phyloP scores from a whole-genome alignment of 768 basidiomycete genomes.

The Gloeophyllum trabeum region DNA sequence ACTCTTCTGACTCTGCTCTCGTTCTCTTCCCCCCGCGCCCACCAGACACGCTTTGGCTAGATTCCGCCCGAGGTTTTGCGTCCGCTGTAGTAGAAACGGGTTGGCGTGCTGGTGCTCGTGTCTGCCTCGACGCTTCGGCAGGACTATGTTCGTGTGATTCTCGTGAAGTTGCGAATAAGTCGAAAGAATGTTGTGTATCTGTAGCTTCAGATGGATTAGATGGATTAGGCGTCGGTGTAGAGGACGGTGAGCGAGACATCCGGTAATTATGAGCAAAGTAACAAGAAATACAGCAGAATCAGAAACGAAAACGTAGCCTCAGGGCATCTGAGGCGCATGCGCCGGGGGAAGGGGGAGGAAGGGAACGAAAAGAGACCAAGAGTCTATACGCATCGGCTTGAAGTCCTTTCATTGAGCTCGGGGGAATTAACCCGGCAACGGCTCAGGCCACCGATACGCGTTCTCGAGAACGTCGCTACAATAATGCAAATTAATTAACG shows the following conservation, averaged over 20 bases:
- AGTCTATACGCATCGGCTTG: background rate
- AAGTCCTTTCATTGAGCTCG: background rate
- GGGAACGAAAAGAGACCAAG: background rate
- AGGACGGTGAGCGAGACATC: conserved; percentile 39
- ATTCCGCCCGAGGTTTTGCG: no score
- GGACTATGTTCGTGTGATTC: conserved; percentile 25
- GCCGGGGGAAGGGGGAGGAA: conserved; percentile 6
- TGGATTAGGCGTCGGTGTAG: conserved; percentile 31
- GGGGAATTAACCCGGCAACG: background rate
- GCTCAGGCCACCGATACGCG: no score
- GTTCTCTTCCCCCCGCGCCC: conserved; percentile 5
- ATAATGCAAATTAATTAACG: no score
- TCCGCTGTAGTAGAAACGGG: conserved; percentile 5
- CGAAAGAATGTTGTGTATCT: conserved; percentile 9
- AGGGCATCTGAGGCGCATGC: conserved; percentile 28
- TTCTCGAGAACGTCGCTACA: no score
- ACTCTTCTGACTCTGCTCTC: conserved; percentile 32
- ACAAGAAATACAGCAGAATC: conserved; percentile 21
- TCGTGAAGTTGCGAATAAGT: conserved; percentile 31
- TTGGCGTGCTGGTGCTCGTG: background rate
- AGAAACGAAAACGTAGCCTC: conserved; percentile 24
- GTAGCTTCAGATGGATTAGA: conserved; percentile 20
- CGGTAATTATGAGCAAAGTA: conserved; percentile 14
- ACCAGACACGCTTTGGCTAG: no score
- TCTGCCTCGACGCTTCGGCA: conserved; percentile 2